A percentile compares a stretch with the other conserved stretches of the same genome.
Evolutionary conservation across 306 rosid species (phyloP).

Genomic region (Medicago lupulina): DNA sequence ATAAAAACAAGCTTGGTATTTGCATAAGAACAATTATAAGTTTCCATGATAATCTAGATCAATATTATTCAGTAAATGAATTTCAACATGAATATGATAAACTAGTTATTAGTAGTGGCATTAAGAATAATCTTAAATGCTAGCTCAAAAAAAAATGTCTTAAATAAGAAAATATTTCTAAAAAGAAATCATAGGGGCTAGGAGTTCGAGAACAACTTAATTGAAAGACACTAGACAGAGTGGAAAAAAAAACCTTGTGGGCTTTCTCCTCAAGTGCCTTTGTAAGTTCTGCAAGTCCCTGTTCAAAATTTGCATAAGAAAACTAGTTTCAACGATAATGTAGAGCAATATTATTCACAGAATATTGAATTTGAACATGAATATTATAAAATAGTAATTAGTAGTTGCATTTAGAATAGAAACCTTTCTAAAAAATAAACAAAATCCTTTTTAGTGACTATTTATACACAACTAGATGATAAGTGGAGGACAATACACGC

Average conservation of each 20-base stretch:
- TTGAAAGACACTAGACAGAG: not conserved
- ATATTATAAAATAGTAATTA: conserved; percentile 8
- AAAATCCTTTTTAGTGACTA: not conserved
- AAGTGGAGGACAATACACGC: conserved; percentile 4
- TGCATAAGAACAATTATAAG: conserved; percentile 12
- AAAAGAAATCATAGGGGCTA: not conserved
- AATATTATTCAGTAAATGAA: conserved; percentile 8
- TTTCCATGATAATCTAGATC: conserved; percentile 5
- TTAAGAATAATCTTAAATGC: not conserved
- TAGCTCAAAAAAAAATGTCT: not conserved
- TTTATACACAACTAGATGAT: conserved; percentile 3
- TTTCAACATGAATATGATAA: conserved; percentile 4
- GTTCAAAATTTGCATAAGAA: conserved; percentile 31
- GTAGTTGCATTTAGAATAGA: conserved; percentile 4
- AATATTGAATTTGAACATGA: conserved; percentile 8
- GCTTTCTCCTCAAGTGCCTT: conserved; percentile 37
- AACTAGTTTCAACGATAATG: not conserved
- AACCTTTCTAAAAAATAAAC: not conserved
- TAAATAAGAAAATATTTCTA: not conserved
- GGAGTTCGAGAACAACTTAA: not conserved
- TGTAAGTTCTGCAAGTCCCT: conserved; percentile 38
- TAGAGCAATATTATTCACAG: conserved; percentile 3
- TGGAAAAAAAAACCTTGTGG: conserved; percentile 38
- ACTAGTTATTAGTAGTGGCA: conserved; percentile 6
- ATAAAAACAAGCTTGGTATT: conserved; percentile 11